These are phyloP conservation scores for Tylopilus sp. DNA, from an alignment of 768 basidiomycete genomes.

Conservation along the genomic window DNA sequence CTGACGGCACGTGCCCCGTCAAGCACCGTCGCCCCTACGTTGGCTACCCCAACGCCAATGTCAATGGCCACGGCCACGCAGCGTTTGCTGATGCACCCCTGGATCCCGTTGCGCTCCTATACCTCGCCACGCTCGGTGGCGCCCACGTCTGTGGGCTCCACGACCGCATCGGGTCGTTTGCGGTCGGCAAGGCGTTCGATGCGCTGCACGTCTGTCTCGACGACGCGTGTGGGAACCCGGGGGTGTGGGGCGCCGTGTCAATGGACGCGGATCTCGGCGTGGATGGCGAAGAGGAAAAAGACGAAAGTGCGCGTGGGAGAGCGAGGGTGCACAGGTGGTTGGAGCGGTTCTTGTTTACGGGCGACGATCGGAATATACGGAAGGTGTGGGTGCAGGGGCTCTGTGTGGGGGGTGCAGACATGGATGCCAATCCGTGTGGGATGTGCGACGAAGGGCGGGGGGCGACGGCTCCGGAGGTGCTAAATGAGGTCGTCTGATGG, in stretches of 20 bases:
- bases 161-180: constrained; percentile 67
- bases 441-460: not conserved
- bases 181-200: constrained; percentile 81
- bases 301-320: not conserved
- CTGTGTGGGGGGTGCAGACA: constrained; percentile 57
- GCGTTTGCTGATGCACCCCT: constrained; percentile 57
- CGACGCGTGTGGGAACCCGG: constrained; percentile 47
- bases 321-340: constrained; percentile 48
- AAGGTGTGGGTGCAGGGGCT: constrained; percentile 80
- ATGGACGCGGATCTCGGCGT: constrained; percentile 5
- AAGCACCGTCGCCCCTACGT: not conserved
- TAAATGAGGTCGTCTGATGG: not conserved
- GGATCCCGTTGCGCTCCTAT: constrained; percentile 65
- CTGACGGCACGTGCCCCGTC: not conserved
- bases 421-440: too few relatives aligned
- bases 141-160: constrained; percentile 74
- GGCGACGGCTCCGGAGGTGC: not conserved
- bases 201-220: constrained; percentile 70
- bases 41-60: not conserved
- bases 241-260: constrained; percentile 44
- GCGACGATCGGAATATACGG: constrained; percentile 79
- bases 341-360: constrained; percentile 81
- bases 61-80: not conserved
- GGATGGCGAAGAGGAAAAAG: not conserved
- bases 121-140: constrained; percentile 89